Evolutionary conservation across 805 yeast genomes (phyloP).

Genomic region (Pichia ethanolica): DNA sequence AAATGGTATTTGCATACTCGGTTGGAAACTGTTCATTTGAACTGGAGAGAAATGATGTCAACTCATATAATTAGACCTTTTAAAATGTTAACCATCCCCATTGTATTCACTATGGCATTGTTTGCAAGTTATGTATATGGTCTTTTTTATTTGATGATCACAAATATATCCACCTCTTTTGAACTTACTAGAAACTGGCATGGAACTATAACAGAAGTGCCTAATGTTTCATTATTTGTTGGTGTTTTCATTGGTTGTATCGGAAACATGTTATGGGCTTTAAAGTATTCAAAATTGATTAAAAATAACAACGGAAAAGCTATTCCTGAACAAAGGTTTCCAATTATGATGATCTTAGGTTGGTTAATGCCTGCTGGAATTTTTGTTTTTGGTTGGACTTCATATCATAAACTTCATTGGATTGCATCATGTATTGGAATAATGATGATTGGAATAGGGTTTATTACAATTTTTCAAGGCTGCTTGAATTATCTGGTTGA

Average conservation of each 20-base stretch:
- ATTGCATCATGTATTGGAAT: conserved; percentile 53
- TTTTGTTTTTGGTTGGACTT: conserved; percentile 60
- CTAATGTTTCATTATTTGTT: conserved; percentile 30
- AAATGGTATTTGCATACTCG: conserved; percentile 28
- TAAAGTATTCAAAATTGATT: conserved; percentile 10
- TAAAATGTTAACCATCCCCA: conserved; percentile 34
- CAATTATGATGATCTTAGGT: conserved; percentile 46
- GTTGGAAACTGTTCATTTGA: conserved; percentile 19
- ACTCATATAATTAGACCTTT: conserved; percentile 32
- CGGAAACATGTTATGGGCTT: conserved; percentile 26
- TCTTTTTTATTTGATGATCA: conserved; percentile 37
- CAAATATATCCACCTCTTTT: conserved; percentile 36
- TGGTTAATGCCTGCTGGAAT: conserved; percentile 52
- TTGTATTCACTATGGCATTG: conserved; percentile 35
- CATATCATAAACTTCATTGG: conserved; percentile 38
- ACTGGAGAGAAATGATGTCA: conserved; percentile 19
- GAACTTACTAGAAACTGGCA: conserved; percentile 23
- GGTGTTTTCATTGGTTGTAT: conserved; percentile 31
- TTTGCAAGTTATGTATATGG: conserved; percentile 46
- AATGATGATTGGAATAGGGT: conserved; percentile 49
- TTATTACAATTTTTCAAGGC: conserved; percentile 61
- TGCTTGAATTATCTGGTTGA: conserved; percentile 64
- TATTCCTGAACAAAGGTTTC: conserved; percentile 54
- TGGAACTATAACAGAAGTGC: conserved; percentile 28
- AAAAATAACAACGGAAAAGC: conserved; percentile 35